These are phyloP conservation scores for Ocimum tenuiflorum DNA, from an alignment of 257 asterid genomes.

Conservation along the genomic window DNA sequence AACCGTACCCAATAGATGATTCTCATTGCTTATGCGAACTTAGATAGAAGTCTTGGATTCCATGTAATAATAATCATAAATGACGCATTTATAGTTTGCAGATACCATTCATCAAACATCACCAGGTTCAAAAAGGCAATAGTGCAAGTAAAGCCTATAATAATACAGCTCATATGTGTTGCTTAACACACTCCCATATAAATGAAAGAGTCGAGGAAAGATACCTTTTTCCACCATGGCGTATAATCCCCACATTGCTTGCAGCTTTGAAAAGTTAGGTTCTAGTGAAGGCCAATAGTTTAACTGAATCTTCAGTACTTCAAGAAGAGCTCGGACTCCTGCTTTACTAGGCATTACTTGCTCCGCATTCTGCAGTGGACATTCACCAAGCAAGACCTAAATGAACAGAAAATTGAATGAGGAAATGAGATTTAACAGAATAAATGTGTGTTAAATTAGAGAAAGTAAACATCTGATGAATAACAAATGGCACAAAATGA, in stretches of 20 bases:
- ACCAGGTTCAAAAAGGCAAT: background rate
- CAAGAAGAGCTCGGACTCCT: constrained; percentile 63
- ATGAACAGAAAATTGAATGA: constrained; percentile 26
- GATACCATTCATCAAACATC: background rate
- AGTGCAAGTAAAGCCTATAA: background rate
- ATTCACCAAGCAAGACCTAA: constrained; percentile 89
- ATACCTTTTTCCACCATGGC: constrained; percentile 43
- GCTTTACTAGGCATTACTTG: constrained; percentile 52
- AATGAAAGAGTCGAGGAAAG: constrained; percentile 12
- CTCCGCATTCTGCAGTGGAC: constrained; percentile 34
- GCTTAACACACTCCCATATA: constrained; percentile 1
- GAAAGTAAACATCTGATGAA: constrained; percentile 1
- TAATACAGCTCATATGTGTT: background rate
- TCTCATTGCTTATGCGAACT: no score
- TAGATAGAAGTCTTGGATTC: background rate
- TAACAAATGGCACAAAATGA: background rate
- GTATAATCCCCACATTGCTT: constrained; percentile 44
- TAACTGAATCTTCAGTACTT: constrained; percentile 68
- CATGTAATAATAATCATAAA: background rate
- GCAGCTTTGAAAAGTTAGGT: constrained; percentile 38
- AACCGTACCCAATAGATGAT: background rate
- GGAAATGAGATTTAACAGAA: constrained; percentile 9
- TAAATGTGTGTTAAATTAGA: background rate
- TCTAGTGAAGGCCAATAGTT: constrained; percentile 68
- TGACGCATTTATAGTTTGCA: background rate